phyloP scores from a whole-genome alignment of 805 yeast species.

The Yamadazyma kitorensis region DNA sequence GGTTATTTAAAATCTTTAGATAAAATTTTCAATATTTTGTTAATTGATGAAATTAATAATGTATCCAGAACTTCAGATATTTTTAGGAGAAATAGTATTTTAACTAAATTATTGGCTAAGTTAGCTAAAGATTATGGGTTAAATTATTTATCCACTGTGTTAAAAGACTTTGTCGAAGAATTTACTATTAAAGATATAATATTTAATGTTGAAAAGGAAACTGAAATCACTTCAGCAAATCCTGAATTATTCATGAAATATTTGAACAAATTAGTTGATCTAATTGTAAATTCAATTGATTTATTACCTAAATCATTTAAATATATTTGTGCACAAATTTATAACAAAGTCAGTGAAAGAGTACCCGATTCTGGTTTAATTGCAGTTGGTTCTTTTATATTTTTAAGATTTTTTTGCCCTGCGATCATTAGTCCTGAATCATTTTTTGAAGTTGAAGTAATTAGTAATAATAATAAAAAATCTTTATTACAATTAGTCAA shows the following conservation, averaged over 20 bases:
- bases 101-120: conserved; percentile 71
- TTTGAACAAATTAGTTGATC: conserved; percentile 54
- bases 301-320: conserved; percentile 69
- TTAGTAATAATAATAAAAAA: conserved; percentile 47
- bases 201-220: conserved; percentile 62
- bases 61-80: conserved; percentile 68
- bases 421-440: conserved; percentile 87
- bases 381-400: conserved; percentile 85
- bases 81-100: conserved; percentile 76
- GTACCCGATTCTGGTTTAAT: conserved; percentile 59
- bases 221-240: conserved; percentile 18
- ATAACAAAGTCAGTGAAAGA: conserved; percentile 52
- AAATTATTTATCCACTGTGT: conserved; percentile 50
- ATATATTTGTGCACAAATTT: conserved; percentile 66
- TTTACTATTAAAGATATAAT: conserved; percentile 46
- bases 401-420: conserved; percentile 83
- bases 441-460: conserved; percentile 29
- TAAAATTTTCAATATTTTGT: conserved; percentile 50
- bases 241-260: conserved; percentile 52
- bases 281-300: conserved; percentile 53
- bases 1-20: conserved; percentile 35
- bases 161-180: conserved; percentile 57
- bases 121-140: conserved; percentile 68
- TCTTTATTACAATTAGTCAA: conserved; percentile 78
- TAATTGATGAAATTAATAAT: conserved; percentile 59